Evolutionary conservation across 1,284 basidiomycete genomes (phyloP).

Genomic region (Singerocomus inundabilis): DNA sequence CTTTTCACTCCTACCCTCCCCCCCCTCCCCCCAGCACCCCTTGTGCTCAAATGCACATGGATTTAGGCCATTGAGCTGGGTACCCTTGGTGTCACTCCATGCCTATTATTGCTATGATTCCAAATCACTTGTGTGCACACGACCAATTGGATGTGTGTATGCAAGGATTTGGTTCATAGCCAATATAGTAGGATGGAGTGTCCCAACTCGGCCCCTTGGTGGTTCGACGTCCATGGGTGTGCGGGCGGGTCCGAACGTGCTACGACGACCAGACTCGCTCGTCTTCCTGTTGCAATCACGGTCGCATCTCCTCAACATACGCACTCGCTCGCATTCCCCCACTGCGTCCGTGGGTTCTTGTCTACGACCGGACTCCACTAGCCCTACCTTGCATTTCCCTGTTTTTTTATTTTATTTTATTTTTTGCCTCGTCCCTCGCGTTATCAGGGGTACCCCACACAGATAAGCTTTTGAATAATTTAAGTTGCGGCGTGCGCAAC

Average conservation of each 20-base stretch:
- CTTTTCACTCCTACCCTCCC: background rate
- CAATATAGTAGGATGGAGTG: conserved; percentile 33
- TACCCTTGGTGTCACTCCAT: conserved; percentile 33
- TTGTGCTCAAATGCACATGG: no score
- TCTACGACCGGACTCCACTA: background rate
- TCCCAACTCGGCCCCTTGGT: no score
- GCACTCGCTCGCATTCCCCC: background rate
- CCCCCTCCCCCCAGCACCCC: no score
- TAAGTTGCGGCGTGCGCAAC: conserved; percentile 21
- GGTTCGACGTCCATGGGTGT: no score
- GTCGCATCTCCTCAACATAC: background rate
- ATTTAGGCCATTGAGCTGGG: conserved; percentile 13
- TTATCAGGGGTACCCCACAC: conserved; percentile 1
- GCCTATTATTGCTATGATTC: conserved; percentile 34
- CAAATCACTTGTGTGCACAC: conserved; percentile 28
- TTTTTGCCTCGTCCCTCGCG: background rate
- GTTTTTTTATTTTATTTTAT: no score
- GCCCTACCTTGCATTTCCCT: background rate
- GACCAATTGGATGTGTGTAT: conserved; percentile 32
- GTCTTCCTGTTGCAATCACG: no score
- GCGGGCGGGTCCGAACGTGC: background rate
- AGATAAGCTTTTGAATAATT: conserved; percentile 28
- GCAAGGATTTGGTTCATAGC: conserved; percentile 35
- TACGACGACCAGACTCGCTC: background rate
- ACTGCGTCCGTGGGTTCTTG: background rate